Evolutionary conservation across 495 filamentous ascomycete genomes (phyloP), one percentile per base, ranked within the genome.

Genomic region (Cudoniella acicularis): DNA sequence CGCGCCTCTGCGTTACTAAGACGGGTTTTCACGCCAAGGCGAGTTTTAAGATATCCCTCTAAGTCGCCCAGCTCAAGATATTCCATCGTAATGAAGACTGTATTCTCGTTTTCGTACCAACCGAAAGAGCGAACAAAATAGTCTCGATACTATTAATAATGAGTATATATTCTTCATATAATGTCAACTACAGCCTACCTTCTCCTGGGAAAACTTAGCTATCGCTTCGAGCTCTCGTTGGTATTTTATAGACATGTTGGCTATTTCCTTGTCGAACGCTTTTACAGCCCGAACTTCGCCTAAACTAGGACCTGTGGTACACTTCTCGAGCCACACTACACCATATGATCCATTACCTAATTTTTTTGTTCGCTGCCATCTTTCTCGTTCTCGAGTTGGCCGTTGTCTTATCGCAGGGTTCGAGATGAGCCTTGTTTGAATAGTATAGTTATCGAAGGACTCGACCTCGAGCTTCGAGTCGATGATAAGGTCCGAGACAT

Each of bases 141-240:
- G 17, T 24, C 42, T 8, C 46, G 41, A 43, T 58, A 58, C 55
- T 58, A 13, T 26, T 16, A 10, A 13, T 3, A 2, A 27, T 58
- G 50, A 52, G 46, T 52, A 22, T 18, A 41, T 42, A 42, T 2
- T 40, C 3, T 23, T 36, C 2, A 46, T 21, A 25, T 30, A 26
- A 49, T 16, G 1, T 4, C 3, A 20, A 2, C n/a, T 16, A 42
- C 51, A 48, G 16, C n/a, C n/a, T n/a, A 56, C 61, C 52, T 52
- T 70, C 43, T 57, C 26, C 20, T 73, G 71, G 1, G 75, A 79
- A 59, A 79, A 76, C 56, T 72, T 77, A 27, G 66, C 64, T 45
- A 75, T 72, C 8, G 73, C 74, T 61, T 77, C 74, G 10, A 77
- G 50, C 49, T 78, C 76, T 2, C 68, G 63, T 25, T 57, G 61